These are phyloP conservation scores for Eleusine indica DNA, from an alignment of 176 grass and related monocot species.

Conservation along the genomic window DNA sequence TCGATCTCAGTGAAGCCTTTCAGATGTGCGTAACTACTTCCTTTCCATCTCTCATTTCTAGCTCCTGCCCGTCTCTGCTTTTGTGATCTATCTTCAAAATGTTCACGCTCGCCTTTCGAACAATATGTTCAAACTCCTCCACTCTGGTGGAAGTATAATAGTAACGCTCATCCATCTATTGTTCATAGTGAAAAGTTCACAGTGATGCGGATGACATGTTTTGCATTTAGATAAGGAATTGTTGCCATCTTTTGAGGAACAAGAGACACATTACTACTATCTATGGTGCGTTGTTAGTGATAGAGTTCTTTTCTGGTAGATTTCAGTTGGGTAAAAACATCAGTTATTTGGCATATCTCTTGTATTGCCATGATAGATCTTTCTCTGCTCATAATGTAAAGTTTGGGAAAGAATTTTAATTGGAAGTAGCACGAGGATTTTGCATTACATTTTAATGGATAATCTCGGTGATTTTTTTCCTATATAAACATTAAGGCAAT, in stretches of 20 bases:
- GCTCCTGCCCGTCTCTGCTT: not conserved
- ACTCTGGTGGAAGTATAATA: not conserved
- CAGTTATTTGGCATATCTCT: not conserved
- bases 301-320: not conserved
- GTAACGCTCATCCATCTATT: not conserved
- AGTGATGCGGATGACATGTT: not conserved
- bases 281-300: not conserved
- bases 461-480: not conserved
- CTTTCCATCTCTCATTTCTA: not conserved
- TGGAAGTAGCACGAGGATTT: not conserved
- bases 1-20: slow-evolving; percentile 55
- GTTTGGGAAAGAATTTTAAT: too few relatives aligned
- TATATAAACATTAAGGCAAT: too few relatives aligned
- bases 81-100: not conserved
- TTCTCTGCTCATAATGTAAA: not conserved
- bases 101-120: not conserved
- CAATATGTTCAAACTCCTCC: not conserved
- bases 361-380: not conserved
- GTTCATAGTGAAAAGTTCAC: not conserved
- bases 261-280: too few relatives aligned
- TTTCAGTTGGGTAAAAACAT: not conserved
- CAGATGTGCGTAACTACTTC: slow-evolving; percentile 36
- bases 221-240: not conserved
- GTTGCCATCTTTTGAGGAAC: not conserved
- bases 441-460: not conserved